Evolutionary conservation across 192 early-diverging fungal genomes (phyloP).

Genomic region (Phlyctochytrium bullatum): DNA sequence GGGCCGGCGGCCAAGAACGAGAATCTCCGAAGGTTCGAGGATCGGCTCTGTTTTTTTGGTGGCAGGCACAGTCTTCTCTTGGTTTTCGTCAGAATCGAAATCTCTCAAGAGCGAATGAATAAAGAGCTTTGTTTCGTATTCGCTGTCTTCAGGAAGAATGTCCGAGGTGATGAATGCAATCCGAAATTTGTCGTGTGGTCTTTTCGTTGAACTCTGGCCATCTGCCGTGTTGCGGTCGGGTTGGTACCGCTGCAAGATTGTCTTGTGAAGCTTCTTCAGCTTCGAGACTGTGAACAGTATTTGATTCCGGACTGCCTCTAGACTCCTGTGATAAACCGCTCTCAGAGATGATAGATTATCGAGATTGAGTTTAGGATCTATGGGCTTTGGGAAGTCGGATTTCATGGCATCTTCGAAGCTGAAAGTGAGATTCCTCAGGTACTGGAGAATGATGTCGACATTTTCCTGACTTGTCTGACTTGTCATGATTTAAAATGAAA

Average conservation of each 20-base stretch:
- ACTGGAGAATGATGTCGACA: not conserved
- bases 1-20: not conserved
- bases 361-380: not conserved
- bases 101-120: not conserved
- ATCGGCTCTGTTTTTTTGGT: not conserved
- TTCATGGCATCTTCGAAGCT: not conserved
- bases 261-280: not conserved
- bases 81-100: no score
- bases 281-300: not conserved
- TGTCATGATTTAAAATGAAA: no score
- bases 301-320: not conserved
- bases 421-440: not conserved
- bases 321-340: not conserved
- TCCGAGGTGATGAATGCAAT: slow-evolving; percentile 1
- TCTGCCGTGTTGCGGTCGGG: not conserved
- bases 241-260: not conserved
- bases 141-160: not conserved
- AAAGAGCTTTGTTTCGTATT: not conserved
- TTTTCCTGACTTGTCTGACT: not conserved
- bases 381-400: not conserved
- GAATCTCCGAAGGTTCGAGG: not conserved
- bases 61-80: no score
- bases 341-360: not conserved
- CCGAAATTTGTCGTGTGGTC: not conserved
- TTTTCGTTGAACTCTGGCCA: not conserved